Percentiles rank a stretch among this genome's conserved stretches.
Conservation (phyloP, 2,329 filamentous ascomycete species). For the Aureobasidium namibiae region DNA sequence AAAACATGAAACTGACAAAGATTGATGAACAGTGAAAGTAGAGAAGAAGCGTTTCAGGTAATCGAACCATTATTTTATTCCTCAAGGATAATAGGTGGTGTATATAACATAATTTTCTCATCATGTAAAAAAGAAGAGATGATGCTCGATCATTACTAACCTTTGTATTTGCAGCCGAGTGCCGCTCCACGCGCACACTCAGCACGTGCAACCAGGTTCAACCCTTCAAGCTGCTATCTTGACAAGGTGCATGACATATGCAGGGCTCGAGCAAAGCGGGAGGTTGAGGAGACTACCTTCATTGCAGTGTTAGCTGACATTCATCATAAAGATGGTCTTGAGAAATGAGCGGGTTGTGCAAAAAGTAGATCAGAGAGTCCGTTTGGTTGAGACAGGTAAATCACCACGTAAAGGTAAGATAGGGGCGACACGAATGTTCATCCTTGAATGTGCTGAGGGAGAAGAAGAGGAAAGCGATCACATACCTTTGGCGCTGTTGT, state of each 20-base stretch:
- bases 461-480: background rate
- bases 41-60: conserved; percentile 30
- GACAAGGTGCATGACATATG: conserved; percentile 12
- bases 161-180: background rate
- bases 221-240: background rate
- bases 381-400: conserved; percentile 54
- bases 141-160: conserved; percentile 1
- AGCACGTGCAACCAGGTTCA: background rate
- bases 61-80: conserved; percentile 39
- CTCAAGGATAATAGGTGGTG: conserved; percentile 39
- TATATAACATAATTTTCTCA: conserved; percentile 42
- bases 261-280: background rate
- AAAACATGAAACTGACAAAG: conserved; percentile 1
- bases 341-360: conserved; percentile 5
- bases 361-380: conserved; percentile 43
- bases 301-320: conserved; percentile 8
- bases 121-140: conserved; percentile 24
- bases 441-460: conserved; percentile 25
- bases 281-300: conserved; percentile 3
- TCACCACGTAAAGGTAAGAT: conserved; percentile 52
- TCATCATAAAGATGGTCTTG: conserved; percentile 2
- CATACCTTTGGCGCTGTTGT: conserved; percentile 12
- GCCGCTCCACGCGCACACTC: background rate
- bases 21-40: background rate
- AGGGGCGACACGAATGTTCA: conserved; percentile 54